Conservation (phyloP, 2,329 filamentous ascomycete species). For the Stenocarpella maydis region DNA sequence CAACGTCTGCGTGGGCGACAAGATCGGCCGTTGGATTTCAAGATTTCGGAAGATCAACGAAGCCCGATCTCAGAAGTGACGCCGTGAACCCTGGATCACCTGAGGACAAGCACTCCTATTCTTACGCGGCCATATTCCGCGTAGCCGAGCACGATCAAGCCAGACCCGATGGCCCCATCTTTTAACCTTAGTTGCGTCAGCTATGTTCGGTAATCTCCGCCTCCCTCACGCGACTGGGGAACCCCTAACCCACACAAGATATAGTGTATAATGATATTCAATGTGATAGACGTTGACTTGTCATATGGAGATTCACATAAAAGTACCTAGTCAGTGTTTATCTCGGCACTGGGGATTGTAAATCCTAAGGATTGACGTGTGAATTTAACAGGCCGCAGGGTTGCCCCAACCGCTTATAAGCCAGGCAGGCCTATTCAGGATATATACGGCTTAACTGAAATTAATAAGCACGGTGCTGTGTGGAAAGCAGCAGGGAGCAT, state of each 20-base stretch:
- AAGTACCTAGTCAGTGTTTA: background rate
- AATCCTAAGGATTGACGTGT: background rate
- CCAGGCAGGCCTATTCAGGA: too few relatives aligned
- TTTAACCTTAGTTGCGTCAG: slow-evolving; percentile 25
- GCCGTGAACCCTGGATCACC: slow-evolving; percentile 1
- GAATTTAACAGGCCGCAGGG: background rate
- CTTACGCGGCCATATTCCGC: slow-evolving; percentile 1
- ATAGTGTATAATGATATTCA: background rate
- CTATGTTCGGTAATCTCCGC: slow-evolving; percentile 23
- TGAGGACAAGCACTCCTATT: background rate
- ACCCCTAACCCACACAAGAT: slow-evolving; percentile 18
- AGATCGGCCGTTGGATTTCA: slow-evolving; percentile 13
- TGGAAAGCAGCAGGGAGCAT: too few relatives aligned
- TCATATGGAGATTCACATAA: background rate
- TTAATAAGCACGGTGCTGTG: too few relatives aligned
- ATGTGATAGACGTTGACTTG: slow-evolving; percentile 3
- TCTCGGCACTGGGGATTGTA: background rate
- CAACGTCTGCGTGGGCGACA: background rate
- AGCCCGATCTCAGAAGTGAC: slow-evolving; percentile 13
- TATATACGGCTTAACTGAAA: too few relatives aligned
- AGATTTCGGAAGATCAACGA: slow-evolving; percentile 26
- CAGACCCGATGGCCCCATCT: slow-evolving; percentile 14
- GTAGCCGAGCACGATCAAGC: background rate
- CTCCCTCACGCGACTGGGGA: background rate
- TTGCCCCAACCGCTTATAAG: too few relatives aligned